Conservation (phyloP, 352 stramenopile species). For the Phytophthora pluvialis region DNA sequence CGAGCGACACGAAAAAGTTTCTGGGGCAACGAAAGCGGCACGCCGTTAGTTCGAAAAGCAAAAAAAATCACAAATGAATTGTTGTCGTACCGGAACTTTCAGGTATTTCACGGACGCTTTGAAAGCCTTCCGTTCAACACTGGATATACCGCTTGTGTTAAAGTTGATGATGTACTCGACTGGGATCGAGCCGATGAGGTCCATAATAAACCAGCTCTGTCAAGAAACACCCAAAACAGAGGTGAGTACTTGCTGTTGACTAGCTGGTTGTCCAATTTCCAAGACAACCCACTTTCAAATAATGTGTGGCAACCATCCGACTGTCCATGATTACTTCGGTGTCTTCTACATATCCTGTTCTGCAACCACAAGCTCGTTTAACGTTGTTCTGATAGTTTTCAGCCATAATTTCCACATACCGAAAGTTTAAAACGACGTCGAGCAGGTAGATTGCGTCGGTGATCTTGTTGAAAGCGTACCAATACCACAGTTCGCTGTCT, state of each 20-base stretch:
- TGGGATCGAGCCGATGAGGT: conserved; percentile 62
- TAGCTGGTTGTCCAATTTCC: not conserved
- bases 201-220: conserved; percentile 61
- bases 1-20: conserved; percentile 71
- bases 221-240: not conserved
- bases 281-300: conserved; percentile 40
- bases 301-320: conserved; percentile 51
- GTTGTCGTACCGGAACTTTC: conserved; percentile 53
- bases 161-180: conserved; percentile 50
- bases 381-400: not conserved
- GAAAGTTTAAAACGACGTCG: conserved; percentile 63
- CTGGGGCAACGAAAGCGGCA: conserved; percentile 22
- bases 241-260: not conserved
- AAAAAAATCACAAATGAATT: not conserved
- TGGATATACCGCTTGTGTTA: conserved; percentile 42
- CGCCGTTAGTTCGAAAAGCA: conserved; percentile 2
- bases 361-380: conserved; percentile 17
- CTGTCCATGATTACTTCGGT: conserved; percentile 65
- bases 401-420: conserved; percentile 30
- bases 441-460: conserved; percentile 59
- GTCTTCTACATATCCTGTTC: conserved; percentile 63
- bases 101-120: conserved; percentile 72
- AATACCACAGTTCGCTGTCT: conserved; percentile 47
- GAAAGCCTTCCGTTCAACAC: conserved; percentile 65
- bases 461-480: conserved; percentile 57